These are phyloP conservation scores for Leptodontidium sp. DNA, from an alignment of 2,329 filamentous ascomycete species.

Conservation along the genomic window DNA sequence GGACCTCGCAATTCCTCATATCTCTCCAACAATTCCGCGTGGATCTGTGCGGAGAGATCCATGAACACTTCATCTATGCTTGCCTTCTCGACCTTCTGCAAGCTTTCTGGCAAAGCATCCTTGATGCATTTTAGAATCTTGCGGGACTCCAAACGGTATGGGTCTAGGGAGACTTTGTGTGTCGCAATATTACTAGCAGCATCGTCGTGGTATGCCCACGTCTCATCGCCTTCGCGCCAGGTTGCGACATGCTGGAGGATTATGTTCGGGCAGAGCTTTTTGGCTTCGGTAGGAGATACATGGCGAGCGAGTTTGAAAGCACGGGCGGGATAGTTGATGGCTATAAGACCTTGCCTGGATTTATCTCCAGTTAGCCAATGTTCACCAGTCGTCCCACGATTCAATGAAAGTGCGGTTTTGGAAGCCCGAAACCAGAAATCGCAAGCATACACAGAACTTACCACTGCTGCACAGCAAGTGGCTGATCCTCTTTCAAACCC, in stretches of 20 bases:
- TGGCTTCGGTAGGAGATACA: constrained; percentile 81
- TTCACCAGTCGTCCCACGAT: neutral
- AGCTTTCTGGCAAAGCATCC: constrained; percentile 68
- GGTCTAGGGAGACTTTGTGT: constrained; percentile 94
- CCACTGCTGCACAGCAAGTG: constrained; percentile 95
- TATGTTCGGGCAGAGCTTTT: constrained; percentile 84
- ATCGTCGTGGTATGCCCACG: constrained; percentile 90
- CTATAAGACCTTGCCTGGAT: constrained; percentile 85
- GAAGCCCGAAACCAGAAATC: neutral
- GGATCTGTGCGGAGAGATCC: constrained; percentile 86
- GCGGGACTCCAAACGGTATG: constrained; percentile 85
- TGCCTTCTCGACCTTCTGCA: constrained; percentile 88
- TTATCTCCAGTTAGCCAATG: neutral
- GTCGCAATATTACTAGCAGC: constrained; percentile 80
- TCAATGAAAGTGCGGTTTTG: neutral
- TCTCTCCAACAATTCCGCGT: constrained; percentile 75
- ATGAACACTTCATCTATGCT: constrained; percentile 96
- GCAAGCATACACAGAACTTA: constrained; percentile 46
- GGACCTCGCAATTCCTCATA: constrained; percentile 76
- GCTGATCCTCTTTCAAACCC: constrained; percentile 74
- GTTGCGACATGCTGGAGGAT: constrained; percentile 93
- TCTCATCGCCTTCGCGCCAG: constrained; percentile 89
- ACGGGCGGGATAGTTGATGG: constrained; percentile 93
- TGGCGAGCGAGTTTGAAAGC: constrained; percentile 81
- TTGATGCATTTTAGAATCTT: constrained; percentile 84